Evolutionary conservation across 768 basidiomycete species (phyloP).

Genomic region (Lactarius deliciosus): DNA sequence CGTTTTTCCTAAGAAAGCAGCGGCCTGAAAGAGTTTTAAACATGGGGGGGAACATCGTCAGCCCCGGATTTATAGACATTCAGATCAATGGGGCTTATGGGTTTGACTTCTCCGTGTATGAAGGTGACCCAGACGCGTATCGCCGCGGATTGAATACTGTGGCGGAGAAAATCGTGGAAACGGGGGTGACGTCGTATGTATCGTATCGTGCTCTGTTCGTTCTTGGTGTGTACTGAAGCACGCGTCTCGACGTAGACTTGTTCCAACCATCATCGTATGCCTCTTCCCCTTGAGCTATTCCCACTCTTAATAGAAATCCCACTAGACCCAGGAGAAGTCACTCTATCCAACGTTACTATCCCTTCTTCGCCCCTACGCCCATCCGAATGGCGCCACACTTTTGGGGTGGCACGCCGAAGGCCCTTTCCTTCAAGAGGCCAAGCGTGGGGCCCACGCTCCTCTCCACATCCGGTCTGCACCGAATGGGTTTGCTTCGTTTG

Average conservation of each 20-base stretch:
- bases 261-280: slow-evolving; percentile 59
- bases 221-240: slow-evolving; percentile 6
- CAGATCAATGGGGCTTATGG: slow-evolving; percentile 91
- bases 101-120: slow-evolving; percentile 84
- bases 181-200: slow-evolving; percentile 85
- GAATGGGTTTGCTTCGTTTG: slow-evolving; percentile 65
- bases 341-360: slow-evolving; percentile 69
- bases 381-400: slow-evolving; percentile 62
- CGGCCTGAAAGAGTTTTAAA: slow-evolving; percentile 66
- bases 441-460: slow-evolving; percentile 80
- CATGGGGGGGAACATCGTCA: slow-evolving; percentile 74
- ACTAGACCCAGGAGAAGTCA: slow-evolving; percentile 74
- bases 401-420: slow-evolving; percentile 93
- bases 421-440: slow-evolving; percentile 79
- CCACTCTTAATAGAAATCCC: neutral
- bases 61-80: slow-evolving; percentile 83
- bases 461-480: slow-evolving; percentile 61
- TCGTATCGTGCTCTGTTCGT: slow-evolving; percentile 27
- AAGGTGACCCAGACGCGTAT: slow-evolving; percentile 68
- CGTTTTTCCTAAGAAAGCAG: slow-evolving; percentile 62
- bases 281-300: neutral
- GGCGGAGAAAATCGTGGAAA: slow-evolving; percentile 77
- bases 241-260: slow-evolving; percentile 26
- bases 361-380: slow-evolving; percentile 66
- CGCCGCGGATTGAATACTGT: slow-evolving; percentile 64